A percentile compares a stretch with the other conserved stretches of the same genome.
Evolutionary conservation across 1,139 yeast genomes (phyloP).

Genomic region (Kodamaea arcana): DNA sequence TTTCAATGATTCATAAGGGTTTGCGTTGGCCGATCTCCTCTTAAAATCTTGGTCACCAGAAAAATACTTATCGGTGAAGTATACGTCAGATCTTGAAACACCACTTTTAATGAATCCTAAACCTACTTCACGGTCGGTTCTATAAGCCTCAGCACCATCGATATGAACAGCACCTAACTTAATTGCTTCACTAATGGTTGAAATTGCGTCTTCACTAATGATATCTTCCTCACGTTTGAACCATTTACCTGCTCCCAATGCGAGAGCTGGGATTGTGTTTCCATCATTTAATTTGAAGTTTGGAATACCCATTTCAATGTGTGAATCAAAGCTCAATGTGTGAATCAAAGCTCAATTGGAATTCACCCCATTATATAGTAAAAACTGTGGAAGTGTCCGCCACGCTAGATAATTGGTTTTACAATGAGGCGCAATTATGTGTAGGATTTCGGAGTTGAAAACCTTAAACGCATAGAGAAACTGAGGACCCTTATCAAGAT

Average conservation of each 20-base stretch:
- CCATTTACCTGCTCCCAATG: constrained; percentile 37
- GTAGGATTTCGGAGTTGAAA: too few species aligned
- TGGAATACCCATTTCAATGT: constrained; percentile 1
- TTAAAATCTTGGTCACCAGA: constrained; percentile 41
- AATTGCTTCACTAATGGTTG: constrained; percentile 22
- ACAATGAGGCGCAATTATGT: too few species aligned
- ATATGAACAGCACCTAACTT: constrained; percentile 31
- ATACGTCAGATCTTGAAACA: constrained; percentile 41
- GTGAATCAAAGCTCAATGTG: too few species aligned
- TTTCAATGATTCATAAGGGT: constrained; percentile 22
- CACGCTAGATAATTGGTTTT: too few species aligned
- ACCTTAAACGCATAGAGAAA: too few species aligned
- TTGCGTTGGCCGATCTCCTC: constrained; percentile 28
- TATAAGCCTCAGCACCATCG: constrained; percentile 37
- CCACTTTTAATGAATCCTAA: constrained; percentile 22
- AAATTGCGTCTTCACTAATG: constrained; percentile 20
- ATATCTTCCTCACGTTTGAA: constrained; percentile 21
- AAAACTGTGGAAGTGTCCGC: neutral
- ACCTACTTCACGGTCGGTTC: constrained; percentile 31
- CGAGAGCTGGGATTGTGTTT: constrained; percentile 26
- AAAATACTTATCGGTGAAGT: constrained; percentile 51
- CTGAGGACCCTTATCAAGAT: too few species aligned
- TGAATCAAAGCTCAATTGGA: neutral
- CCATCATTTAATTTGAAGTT: constrained; percentile 22
- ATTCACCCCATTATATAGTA: neutral